Conservation (phyloP, 306 rosid genomes). For the Heteromeles arbutifolia region DNA sequence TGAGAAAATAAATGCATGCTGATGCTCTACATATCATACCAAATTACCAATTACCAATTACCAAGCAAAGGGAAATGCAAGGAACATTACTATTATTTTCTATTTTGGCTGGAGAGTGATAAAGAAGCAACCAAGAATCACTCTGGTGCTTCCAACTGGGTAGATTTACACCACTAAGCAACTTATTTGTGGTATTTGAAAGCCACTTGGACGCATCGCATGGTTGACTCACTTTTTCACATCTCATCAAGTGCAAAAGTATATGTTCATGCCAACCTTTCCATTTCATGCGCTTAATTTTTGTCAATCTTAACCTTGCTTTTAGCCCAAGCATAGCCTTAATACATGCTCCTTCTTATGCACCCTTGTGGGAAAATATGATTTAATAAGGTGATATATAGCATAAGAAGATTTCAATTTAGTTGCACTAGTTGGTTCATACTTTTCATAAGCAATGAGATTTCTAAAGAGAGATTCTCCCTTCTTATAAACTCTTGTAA, state of each 20-base stretch:
- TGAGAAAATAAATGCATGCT: not conserved
- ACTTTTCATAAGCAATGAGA: too few species aligned
- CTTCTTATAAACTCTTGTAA: too few species aligned
- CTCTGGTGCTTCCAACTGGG: conserved; percentile 14
- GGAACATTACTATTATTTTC: not conserved
- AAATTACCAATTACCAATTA: not conserved
- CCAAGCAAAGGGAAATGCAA: not conserved
- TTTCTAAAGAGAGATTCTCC: too few species aligned
- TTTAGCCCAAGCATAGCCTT: not conserved
- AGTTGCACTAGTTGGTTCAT: too few species aligned
- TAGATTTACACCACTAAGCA: not conserved
- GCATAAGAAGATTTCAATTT: too few species aligned
- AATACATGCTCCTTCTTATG: not conserved
- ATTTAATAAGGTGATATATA: too few species aligned
- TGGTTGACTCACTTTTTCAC: not conserved
- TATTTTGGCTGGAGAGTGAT: not conserved
- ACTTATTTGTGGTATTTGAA: not conserved
- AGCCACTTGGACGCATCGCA: conserved; percentile 1
- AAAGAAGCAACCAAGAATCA: not conserved
- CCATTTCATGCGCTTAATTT: not conserved
- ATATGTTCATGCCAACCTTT: too few species aligned
- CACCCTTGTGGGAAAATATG: too few species aligned
- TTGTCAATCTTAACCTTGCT: not conserved
- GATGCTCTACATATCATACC: not conserved
- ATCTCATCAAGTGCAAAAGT: not conserved